Conservation (phyloP, 768 basidiomycete species). For the Hortiboletus campestris region DNA sequence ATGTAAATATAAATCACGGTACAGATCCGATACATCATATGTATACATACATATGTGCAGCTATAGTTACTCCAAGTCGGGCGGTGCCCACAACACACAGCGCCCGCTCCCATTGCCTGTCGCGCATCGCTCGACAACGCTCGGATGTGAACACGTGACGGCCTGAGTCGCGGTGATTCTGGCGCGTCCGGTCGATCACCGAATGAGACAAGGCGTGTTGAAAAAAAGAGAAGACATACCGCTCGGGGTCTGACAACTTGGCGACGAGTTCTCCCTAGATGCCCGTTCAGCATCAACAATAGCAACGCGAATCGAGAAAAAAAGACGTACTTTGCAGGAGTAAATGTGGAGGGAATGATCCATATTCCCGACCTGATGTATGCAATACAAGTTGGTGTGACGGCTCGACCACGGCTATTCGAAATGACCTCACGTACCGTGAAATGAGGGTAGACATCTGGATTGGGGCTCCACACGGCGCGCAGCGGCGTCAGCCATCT, state of each 20-base stretch:
- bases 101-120: conserved; percentile 79
- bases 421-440: conserved; percentile 48
- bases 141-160: conserved; percentile 88
- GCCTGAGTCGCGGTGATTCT: conserved; percentile 84
- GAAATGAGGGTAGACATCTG: conserved; percentile 80
- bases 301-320: background rate
- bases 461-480: conserved; percentile 77
- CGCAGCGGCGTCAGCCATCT: conserved; percentile 78
- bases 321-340: conserved; percentile 57
- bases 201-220: background rate
- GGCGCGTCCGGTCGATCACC: background rate
- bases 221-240: conserved; percentile 39
- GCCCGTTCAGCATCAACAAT: background rate
- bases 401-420: background rate
- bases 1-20: background rate
- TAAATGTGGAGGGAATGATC: conserved; percentile 73
- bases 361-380: conserved; percentile 68
- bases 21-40: background rate
- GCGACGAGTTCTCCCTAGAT: conserved; percentile 67
- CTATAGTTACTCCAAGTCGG: conserved; percentile 16
- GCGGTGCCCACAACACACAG: conserved; percentile 76
- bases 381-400: background rate
- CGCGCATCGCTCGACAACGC: conserved; percentile 65
- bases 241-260: conserved; percentile 52
- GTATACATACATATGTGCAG: too few species aligned